Evolutionary conservation across 306 rosid genomes (phyloP), one percentile per base, ranked within the genome.

Genomic region (Dryas alaskensis): DNA sequence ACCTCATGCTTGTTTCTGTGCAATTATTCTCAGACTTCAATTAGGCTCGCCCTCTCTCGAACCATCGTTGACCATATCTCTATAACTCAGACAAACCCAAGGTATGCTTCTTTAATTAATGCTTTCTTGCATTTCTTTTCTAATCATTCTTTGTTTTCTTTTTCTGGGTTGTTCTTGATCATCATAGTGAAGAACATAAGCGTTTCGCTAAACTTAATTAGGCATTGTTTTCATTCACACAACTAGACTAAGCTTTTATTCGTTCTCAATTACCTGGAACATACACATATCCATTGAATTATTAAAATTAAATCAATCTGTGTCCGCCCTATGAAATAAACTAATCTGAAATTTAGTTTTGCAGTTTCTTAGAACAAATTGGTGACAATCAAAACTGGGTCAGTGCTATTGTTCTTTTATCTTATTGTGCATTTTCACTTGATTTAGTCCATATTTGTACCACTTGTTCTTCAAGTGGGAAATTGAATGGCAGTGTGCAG

Each of bases 61-160:
- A 42, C 44, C 57, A 57, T 42, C 70, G 48, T 77, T 70, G 58
- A 52, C 52, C 16, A 11, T 37, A 67, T 58, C 45, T 69, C 79
- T 14, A 13, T 50, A 42, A 6, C 6, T 47, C 16, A 45, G 54
- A 37, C 47, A 8, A 64, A 39, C 1, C 48, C 17, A 47, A 65
- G 79, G 79, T 75, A 43, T 7, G 71, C 50, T 13, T 43, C 37
- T 51, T 3, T 9, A 47, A 14, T 37, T 27, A 0, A 13, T 5
- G 25, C 2, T 27, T 19, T 12, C n/a, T 16, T 17, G 4, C 44
- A 25, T 14, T 10, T 10, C 22, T 22, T 22, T 22, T 22, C 22
- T 22, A 22, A 22, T 22, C 22, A 22, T 12, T 14, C 16, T 39
- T 11, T 58, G 42, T 14, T 59, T 2, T 54, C 4, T 25, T 39